Evolutionary conservation across 2,329 filamentous ascomycete genomes (phyloP).

Genomic region (Beauveria sp.): DNA sequence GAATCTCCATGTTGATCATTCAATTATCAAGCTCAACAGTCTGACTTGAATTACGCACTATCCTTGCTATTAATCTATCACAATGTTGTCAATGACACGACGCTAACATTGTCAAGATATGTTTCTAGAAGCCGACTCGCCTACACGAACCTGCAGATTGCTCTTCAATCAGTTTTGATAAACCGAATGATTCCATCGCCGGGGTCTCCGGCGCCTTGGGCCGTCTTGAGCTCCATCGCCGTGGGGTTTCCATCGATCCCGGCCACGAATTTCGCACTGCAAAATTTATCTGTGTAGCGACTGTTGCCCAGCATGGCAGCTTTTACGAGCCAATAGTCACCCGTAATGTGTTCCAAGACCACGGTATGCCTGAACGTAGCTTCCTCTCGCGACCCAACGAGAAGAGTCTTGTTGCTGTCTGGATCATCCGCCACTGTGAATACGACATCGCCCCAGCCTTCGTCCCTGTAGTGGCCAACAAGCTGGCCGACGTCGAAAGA

Average conservation of each 20-base stretch:
- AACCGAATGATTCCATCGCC: conserved; percentile 6
- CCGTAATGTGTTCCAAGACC: conserved; percentile 7
- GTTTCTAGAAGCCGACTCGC: not conserved
- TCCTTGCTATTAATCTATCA: conserved; percentile 6
- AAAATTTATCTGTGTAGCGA: not conserved
- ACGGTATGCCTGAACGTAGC: not conserved
- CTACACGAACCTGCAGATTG: not conserved
- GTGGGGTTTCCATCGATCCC: conserved; percentile 4
- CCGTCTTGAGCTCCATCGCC: not conserved
- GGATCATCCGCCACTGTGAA: not conserved
- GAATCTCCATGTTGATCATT: conserved; percentile 50
- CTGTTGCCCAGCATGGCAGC: not conserved
- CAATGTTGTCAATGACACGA: not conserved
- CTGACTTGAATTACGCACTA: conserved; percentile 32
- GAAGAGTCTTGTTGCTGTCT: not conserved
- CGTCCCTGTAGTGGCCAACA: conserved; percentile 1
- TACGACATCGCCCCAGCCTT: conserved; percentile 3
- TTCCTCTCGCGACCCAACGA: conserved; percentile 2
- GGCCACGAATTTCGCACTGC: not conserved
- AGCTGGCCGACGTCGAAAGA: conserved; percentile 3
- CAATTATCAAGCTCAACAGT: conserved; percentile 59
- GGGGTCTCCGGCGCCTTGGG: not conserved
- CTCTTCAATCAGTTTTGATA: not conserved
- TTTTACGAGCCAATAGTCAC: conserved; percentile 7
- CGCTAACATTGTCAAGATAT: conserved; percentile 8